Evolutionary conservation across 192 early-diverging fungal genomes (phyloP).

Genomic region (Radiomyces spectabilis): DNA sequence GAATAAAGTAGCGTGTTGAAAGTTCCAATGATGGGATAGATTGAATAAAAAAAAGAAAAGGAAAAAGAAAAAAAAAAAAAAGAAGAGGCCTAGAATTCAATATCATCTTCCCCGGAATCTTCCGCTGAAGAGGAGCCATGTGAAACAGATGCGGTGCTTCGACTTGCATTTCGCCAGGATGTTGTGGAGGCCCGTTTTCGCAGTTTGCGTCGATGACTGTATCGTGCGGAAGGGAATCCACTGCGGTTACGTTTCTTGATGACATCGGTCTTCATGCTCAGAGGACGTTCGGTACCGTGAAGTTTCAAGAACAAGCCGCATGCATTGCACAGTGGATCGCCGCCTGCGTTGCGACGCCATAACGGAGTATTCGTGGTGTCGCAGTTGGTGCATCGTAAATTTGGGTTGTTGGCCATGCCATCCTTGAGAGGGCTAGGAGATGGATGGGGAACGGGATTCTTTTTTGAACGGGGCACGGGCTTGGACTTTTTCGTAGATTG

Average conservation of each 20-base stretch:
- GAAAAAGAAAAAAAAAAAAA: not conserved
- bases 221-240: not conserved
- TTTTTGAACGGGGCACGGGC: too few species aligned
- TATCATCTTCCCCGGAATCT: too few species aligned
- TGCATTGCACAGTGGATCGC: conserved; percentile 92
- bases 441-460: too few species aligned
- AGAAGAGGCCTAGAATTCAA: too few species aligned
- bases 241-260: conserved; percentile 86
- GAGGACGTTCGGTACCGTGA: conserved; percentile 81
- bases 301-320: conserved; percentile 96
- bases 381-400: conserved; percentile 23
- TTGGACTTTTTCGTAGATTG: too few species aligned
- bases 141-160: not conserved
- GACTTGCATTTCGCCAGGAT: not conserved
- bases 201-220: not conserved
- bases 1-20: not conserved
- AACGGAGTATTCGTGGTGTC: conserved; percentile 74
- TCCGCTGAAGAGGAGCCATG: not conserved
- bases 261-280: conserved; percentile 82
- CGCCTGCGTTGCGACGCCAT: conserved; percentile 86
- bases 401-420: too few species aligned
- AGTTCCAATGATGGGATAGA: not conserved
- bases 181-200: not conserved
- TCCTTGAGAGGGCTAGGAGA: too few species aligned
- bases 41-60: not conserved